Percentiles rank a stretch among this genome's conserved stretches.
These are phyloP conservation scores for Rhododendron henanense DNA, from an alignment of 148 eudicot species.

Conservation along the genomic window DNA sequence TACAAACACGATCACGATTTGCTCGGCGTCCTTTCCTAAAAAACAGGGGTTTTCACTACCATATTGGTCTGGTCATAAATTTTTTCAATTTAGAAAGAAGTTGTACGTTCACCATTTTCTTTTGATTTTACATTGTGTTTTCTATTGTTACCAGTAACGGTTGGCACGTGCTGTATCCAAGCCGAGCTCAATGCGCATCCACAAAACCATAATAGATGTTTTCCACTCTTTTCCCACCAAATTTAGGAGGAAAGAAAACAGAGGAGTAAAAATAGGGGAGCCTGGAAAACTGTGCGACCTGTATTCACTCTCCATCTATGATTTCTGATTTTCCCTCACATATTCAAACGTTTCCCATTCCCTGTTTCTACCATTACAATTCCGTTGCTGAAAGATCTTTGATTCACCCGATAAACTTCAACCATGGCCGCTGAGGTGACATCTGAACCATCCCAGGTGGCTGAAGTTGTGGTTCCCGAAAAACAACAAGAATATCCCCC, in stretches of 20 bases:
- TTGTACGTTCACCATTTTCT: background rate
- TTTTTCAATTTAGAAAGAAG: no score
- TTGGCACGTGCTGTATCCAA: background rate
- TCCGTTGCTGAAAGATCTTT: background rate
- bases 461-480: conserved; percentile 3
- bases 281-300: background rate
- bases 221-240: conserved; percentile 6
- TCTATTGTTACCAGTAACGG: background rate
- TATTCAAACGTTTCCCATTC: background rate
- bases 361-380: background rate
- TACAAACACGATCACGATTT: background rate
- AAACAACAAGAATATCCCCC: background rate
- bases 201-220: background rate
- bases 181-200: background rate
- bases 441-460: conserved; percentile 28
- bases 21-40: background rate
- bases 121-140: background rate
- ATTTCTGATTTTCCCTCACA: background rate
- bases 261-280: conserved; percentile 1
- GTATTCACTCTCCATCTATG: background rate
- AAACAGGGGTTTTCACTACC: background rate
- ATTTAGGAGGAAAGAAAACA: conserved; percentile 12
- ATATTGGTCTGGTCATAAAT: background rate
- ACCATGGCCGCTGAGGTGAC: conserved; percentile 35
- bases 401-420: background rate